Base-by-base conservation (phyloP, 768 basidiomycete species). In the Boletus speciosus region DNA sequence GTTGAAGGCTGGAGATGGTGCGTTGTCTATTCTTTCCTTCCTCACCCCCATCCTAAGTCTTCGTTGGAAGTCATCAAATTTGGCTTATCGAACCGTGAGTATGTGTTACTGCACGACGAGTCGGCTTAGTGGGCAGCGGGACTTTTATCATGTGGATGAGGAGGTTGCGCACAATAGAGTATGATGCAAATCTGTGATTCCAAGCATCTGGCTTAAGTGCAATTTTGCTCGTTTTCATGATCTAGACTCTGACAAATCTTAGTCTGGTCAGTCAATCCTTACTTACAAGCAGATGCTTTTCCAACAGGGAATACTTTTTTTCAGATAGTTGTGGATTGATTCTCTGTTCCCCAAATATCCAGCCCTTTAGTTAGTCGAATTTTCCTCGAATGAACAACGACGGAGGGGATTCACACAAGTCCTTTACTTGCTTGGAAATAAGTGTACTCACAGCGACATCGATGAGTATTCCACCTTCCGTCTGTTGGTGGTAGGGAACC, bases 61-160 rank as follows among this genome's bases (percentile, higher is more conserved):
- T 51, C 16, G 21, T 51, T 38, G 4, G 39, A 62, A 93, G 91
- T 94, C 19, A 82, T 94, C 57, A 93, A 91, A 72, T 93, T 93
- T 61, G 91, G 91, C 4, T 78, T 84, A 56, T 92, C 89, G 4
- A 78, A 78, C 36, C 78, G 86, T 60, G 91, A 94, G 74, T 94
- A 93, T 68, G 91, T 94, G 12, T 75, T 94, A 39, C 75, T 94
- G 10, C 88, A 91, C 61, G 92, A 93, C 52, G 89, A 91, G 49
- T 84, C 80, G 36, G 61, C 75, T 47, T 83, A 65, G 52, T 38
- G n/a, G 41, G 15, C n/a, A 31, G 37, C 15, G 23, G 37, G 27
- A 39, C 16, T n/a, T 38, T 27, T 51, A 55, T 16, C n/a, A 21
- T 35, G 47, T 23, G 25, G n/a, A 45, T n/a, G 35, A 39, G 21